These are phyloP conservation scores for Corymbia maculata DNA, from an alignment of 345 rosid species.

Conservation along the genomic window DNA sequence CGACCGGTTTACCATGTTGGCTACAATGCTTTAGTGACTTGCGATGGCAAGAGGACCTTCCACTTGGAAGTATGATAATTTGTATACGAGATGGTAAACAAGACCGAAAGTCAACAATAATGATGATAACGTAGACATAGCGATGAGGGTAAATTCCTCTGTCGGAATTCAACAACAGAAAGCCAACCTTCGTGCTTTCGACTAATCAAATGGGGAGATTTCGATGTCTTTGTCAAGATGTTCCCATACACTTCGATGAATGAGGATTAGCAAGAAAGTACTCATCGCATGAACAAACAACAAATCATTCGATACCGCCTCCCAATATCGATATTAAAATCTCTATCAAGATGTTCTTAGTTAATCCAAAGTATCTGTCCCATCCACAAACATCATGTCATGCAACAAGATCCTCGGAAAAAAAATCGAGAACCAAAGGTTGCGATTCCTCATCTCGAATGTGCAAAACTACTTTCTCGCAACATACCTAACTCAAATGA, in stretches of 20 bases:
- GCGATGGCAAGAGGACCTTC: not conserved
- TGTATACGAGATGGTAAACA: not conserved
- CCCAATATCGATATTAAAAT: no score
- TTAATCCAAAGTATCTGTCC: not conserved
- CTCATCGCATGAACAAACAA: no score
- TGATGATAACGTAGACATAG: not conserved
- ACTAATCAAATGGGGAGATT: not conserved
- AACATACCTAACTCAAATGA: not conserved
- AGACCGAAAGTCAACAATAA: not conserved
- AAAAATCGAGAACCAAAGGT: not conserved
- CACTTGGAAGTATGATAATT: not conserved
- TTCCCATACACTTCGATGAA: no score
- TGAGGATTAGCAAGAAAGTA: no score
- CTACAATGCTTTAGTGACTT: rapidly evolving
- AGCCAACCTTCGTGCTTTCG: not conserved
- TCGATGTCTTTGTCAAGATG: no score
- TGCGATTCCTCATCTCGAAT: not conserved
- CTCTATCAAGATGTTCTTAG: not conserved
- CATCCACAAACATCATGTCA: not conserved
- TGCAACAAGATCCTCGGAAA: not conserved
- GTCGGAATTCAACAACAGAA: not conserved
- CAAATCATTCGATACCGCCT: no score
- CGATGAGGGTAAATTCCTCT: not conserved
- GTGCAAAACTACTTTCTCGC: not conserved
- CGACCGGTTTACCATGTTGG: not conserved